Evolutionary conservation across 495 filamentous ascomycete genomes (phyloP), one percentile per base, ranked within the genome.

Genomic region (Peziza echinospora): DNA sequence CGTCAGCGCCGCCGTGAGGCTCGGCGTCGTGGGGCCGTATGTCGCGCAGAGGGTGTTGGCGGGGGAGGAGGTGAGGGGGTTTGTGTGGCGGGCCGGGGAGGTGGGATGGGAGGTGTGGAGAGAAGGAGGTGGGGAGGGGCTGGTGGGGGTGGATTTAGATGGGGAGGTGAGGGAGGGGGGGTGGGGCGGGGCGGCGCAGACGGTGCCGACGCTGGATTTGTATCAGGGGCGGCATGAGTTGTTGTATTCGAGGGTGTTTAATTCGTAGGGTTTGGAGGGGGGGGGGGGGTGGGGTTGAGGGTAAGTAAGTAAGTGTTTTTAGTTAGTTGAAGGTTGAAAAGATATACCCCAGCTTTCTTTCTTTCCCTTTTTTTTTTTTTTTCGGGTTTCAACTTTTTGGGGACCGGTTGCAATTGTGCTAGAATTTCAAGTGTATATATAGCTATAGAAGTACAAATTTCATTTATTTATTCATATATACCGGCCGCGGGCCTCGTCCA

Each of bases 171-270:
- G 69, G 65, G 51, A 63, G 8, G 68, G 61, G 41, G 53, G 47
- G 5, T 67, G 82, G 3, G 81, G 84, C 50, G 69, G 82, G 57
- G 87, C 86, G 1, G 87, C 78, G 13, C 85, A 94, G 66, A 71
- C 68, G 22, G 80, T 87, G 30, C 84, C 86, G 6, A 74, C 78
- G 16, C 71, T 94, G 67, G 89, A 97, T 71, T 58, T 97, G 40
- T 97, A 87, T 84, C 68, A 91, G 48, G 89, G 91, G 9, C 73
- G 89, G 60, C 89, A 97, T 64, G 89, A 97, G 68, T 61, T 93
- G 59, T 63, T 97, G 30, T 97, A 97, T 64, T 91, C 82, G 51
- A 76, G 89, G 59, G 96, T 97, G 44, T 97, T 97, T 55, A 96
- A 97, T 60, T 54, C 55, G 21, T 58, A 21, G 13, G 19, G 22